These are phyloP conservation scores for Sugiyamaella pinicola DNA, from an alignment of 1,139 yeast species.

Conservation along the genomic window DNA sequence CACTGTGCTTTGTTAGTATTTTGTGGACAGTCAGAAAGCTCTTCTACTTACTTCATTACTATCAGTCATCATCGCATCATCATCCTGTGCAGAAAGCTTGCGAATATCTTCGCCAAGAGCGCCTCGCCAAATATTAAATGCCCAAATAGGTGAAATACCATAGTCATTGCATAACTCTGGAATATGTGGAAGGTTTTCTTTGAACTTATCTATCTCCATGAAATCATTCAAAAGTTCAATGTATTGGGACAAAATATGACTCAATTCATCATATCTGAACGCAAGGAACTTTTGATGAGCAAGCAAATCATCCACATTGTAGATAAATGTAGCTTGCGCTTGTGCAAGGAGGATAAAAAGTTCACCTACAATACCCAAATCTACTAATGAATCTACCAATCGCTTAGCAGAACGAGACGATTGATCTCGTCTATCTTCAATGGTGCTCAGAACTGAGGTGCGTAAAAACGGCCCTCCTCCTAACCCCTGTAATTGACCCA, in stretches of 20 bases:
- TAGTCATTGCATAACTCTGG: slow-evolving; percentile 52
- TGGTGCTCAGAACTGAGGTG: slow-evolving; percentile 58
- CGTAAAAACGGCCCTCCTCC: slow-evolving; percentile 66
- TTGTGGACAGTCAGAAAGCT: neutral
- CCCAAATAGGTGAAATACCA: slow-evolving; percentile 65
- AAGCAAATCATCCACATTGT: slow-evolving; percentile 45
- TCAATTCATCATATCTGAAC: slow-evolving; percentile 70
- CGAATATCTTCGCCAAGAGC: slow-evolving; percentile 43
- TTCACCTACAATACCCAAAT: slow-evolving; percentile 57
- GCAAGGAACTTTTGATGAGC: slow-evolving; percentile 74
- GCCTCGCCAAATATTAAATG: slow-evolving; percentile 78
- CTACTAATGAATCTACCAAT: slow-evolving; percentile 53
- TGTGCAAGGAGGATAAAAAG: slow-evolving; percentile 64
- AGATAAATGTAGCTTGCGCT: slow-evolving; percentile 42
- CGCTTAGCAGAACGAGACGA: slow-evolving; percentile 52
- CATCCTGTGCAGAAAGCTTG: slow-evolving; percentile 22
- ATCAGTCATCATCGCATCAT: slow-evolving; percentile 17
- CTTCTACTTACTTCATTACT: slow-evolving; percentile 16
- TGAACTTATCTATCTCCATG: slow-evolving; percentile 45
- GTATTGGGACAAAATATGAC: slow-evolving; percentile 64
- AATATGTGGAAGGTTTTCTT: slow-evolving; percentile 49
- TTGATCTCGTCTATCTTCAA: slow-evolving; percentile 53
- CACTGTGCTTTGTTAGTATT: slow-evolving; percentile 26
- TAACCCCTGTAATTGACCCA: slow-evolving; percentile 64
- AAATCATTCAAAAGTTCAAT: slow-evolving; percentile 61